phyloP scores from a whole-genome alignment of 1,284 basidiomycete species.

The Ustilago cynodontis region DNA sequence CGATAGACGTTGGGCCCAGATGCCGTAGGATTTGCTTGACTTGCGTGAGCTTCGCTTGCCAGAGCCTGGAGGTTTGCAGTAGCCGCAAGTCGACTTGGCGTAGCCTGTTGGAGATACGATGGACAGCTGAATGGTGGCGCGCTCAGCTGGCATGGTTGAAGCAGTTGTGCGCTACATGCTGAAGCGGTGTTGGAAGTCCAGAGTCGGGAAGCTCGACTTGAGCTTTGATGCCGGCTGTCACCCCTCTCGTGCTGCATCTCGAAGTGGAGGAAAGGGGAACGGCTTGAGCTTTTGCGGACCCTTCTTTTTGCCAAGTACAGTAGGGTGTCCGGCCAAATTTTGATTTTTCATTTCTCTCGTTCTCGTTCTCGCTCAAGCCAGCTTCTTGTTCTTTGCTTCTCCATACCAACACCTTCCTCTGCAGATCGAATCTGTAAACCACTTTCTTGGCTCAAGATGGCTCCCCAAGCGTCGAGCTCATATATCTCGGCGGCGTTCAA shows the following conservation, averaged over 20 bases:
- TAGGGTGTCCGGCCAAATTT: constrained; percentile 10
- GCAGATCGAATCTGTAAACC: not conserved
- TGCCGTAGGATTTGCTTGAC: constrained; percentile 71
- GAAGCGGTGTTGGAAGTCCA: constrained; percentile 1
- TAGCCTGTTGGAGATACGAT: constrained; percentile 71
- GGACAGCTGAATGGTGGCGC: constrained; percentile 26
- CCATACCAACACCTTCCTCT: not conserved
- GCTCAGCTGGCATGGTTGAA: constrained; percentile 16
- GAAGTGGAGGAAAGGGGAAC: constrained; percentile 1
- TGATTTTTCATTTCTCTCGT: constrained; percentile 7
- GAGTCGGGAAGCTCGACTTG: not conserved
- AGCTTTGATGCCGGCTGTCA: constrained; percentile 9
- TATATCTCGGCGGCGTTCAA: constrained; percentile 65
- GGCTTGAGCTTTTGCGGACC: constrained; percentile 6
- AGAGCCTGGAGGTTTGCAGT: constrained; percentile 70
- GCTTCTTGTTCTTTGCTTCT: not conserved
- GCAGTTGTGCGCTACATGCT: constrained; percentile 4
- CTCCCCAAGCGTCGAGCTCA: constrained; percentile 39
- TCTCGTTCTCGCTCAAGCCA: constrained; percentile 26
- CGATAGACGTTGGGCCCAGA: constrained; percentile 56
- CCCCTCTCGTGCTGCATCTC: too few relatives aligned
- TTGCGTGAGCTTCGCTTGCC: constrained; percentile 63
- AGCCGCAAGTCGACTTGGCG: constrained; percentile 71
- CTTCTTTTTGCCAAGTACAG: constrained; percentile 13
- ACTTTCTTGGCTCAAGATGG: constrained; percentile 16